Base-by-base conservation (phyloP, 148 eudicot species). In the Rhododendron vialii region DNA sequence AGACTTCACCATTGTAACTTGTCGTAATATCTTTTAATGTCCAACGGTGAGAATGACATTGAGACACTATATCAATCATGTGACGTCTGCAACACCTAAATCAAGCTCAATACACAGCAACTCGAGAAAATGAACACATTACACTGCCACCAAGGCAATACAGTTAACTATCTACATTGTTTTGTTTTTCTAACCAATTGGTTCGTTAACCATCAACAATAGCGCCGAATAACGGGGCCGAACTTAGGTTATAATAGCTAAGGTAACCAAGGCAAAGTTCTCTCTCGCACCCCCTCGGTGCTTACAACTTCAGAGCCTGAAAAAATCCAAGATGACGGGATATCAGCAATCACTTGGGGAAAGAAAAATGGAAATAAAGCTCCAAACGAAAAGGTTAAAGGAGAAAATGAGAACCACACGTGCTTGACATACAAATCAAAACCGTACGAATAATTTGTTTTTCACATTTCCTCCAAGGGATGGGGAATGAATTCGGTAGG, bases 301-400 rank as follows among this genome's bases (percentile, higher is more conserved):
- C 35, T 73, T 22, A 73, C 65, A 83, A 41, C 28, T 87, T 87
- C 67, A 87, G 57, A 63, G 83, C 86, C 88, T 87, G 83, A 47
- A 63, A 43, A 78, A 45, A 15, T 61, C n/a, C 77, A 61, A 83
- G 41, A 59, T 59, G 48, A 38, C 47, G 43, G 43, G 78, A 14
- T 6, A 77, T 82, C 61, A 63, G 48, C 38, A 59, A 74, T 78
- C 20, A 12, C 33, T 20, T 79, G 3, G 26, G 13, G 15, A 5
- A 30, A 47, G 20, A 22, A 30, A 22, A 13, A 18, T 50, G 36
- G 18, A 79, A 51, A 12, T n/a, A 47, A n/a, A 3, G 33, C 82
- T 80, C 59, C 10, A 50, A 20, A 28, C 3, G 30, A 50, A 15
- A 26, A 13, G 15, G 22, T 22, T 69, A 69, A 69, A 69, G 36